Evolutionary conservation across 2,329 filamentous ascomycete species (phyloP).

Genomic region (Colletotrichum shisoi): DNA sequence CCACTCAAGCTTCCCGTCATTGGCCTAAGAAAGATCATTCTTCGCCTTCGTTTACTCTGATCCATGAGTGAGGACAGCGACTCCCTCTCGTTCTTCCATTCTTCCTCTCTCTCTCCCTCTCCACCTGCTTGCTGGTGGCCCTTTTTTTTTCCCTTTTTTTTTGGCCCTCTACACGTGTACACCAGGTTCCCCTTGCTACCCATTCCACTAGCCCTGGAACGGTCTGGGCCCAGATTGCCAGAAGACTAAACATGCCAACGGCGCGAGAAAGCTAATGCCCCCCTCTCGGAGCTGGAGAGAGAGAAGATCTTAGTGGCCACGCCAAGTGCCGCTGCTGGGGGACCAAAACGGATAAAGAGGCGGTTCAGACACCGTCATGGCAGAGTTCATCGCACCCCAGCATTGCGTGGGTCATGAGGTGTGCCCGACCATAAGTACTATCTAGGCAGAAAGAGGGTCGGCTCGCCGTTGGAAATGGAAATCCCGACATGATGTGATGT

Average conservation of each 20-base stretch:
- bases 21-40: background rate
- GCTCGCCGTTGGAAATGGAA: slow-evolving; percentile 5
- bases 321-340: slow-evolving; percentile 12
- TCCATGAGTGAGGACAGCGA: slow-evolving; percentile 25
- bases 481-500: slow-evolving; percentile 30
- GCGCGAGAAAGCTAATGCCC: slow-evolving; percentile 21
- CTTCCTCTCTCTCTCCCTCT: background rate
- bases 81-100: too few relatives aligned
- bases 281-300: slow-evolving; percentile 26
- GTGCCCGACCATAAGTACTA: background rate
- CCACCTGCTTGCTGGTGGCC: slow-evolving; percentile 6
- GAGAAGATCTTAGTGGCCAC: background rate
- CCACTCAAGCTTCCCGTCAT: slow-evolving; percentile 9
- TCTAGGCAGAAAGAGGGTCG: slow-evolving; percentile 17
- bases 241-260: slow-evolving; percentile 25
- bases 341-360: background rate
- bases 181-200: slow-evolving; percentile 25
- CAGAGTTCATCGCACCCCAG: background rate
- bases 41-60: slow-evolving; percentile 11
- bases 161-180: too few relatives aligned
- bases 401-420: too few relatives aligned
- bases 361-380: background rate
- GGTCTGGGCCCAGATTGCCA: slow-evolving; percentile 11
- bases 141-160: background rate
- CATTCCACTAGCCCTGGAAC: slow-evolving; percentile 31